Conservation (phyloP, 345 rosid genomes). For the Citrus unshiu region DNA sequence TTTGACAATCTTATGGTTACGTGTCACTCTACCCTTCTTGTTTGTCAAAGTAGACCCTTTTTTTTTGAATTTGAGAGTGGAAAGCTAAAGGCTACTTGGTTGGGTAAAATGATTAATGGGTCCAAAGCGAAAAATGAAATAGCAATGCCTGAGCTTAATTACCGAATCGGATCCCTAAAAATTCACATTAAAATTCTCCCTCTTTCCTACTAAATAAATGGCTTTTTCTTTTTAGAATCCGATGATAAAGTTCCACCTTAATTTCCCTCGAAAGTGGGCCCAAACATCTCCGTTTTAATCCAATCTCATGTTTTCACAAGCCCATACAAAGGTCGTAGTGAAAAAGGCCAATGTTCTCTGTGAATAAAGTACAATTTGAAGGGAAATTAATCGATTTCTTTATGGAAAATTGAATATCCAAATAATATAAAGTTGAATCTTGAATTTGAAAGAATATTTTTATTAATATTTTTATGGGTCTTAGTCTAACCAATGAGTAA, state of each 20-base stretch:
- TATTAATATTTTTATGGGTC: too few relatives aligned
- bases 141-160: too few relatives aligned
- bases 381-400: not conserved
- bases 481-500: too few relatives aligned
- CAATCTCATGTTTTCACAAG: not conserved
- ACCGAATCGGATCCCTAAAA: slow-evolving; percentile 4
- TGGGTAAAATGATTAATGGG: slow-evolving; percentile 13
- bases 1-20: not conserved
- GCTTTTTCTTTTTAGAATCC: slow-evolving; percentile 2
- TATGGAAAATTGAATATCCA: not conserved
- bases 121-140: not conserved
- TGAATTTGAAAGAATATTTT: too few relatives aligned
- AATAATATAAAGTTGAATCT: not conserved
- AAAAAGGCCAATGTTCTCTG: not conserved
- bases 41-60: not conserved
- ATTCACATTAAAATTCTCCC: not conserved
- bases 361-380: not conserved
- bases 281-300: not conserved
- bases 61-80: not conserved
- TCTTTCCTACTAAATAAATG: not conserved
- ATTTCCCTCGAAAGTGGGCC: slow-evolving; percentile 8
- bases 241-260: not conserved
- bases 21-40: not conserved
- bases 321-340: not conserved
- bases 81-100: not conserved